phyloP scores from a whole-genome alignment of 1,284 basidiomycete genomes.

The Porphyrellus sp. region DNA sequence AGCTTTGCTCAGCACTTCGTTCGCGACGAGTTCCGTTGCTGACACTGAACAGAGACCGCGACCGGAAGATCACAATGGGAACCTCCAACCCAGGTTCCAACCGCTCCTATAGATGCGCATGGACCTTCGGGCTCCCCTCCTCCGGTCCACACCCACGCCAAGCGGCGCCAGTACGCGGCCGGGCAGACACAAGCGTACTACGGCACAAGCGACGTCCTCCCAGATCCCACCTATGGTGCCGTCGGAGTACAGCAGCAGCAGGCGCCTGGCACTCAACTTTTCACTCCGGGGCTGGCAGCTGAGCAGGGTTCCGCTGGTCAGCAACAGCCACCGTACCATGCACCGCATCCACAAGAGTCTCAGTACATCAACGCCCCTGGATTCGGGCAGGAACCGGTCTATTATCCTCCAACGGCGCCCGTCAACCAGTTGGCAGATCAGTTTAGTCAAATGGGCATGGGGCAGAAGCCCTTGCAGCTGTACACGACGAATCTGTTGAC shows the following conservation, averaged over 20 bases:
- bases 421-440: conserved; percentile 77
- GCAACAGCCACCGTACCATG: conserved; percentile 50
- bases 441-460: conserved; percentile 84
- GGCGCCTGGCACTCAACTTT: conserved; percentile 60
- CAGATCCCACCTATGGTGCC: conserved; percentile 40
- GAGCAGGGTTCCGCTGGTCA: conserved; percentile 65
- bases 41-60: conserved; percentile 43
- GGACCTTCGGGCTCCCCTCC: conserved; percentile 40
- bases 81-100: conserved; percentile 41
- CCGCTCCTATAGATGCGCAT: conserved; percentile 38
- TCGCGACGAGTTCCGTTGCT: conserved; percentile 13
- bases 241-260: conserved; percentile 43
- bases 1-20: conserved; percentile 24
- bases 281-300: conserved; percentile 77
- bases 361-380: conserved; percentile 57
- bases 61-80: conserved; percentile 70
- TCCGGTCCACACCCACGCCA: conserved; percentile 41
- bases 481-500: conserved; percentile 88
- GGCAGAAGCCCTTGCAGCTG: conserved; percentile 69
- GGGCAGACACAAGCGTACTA: conserved; percentile 88
- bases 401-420: conserved; percentile 44
- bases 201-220: conserved; percentile 45
- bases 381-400: conserved; percentile 49
- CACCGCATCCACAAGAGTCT: conserved; percentile 43
- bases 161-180: conserved; percentile 87